These are phyloP conservation scores for Teratosphaeriaceae sp. DNA, from an alignment of 2,329 filamentous ascomycete species.

Conservation along the genomic window DNA sequence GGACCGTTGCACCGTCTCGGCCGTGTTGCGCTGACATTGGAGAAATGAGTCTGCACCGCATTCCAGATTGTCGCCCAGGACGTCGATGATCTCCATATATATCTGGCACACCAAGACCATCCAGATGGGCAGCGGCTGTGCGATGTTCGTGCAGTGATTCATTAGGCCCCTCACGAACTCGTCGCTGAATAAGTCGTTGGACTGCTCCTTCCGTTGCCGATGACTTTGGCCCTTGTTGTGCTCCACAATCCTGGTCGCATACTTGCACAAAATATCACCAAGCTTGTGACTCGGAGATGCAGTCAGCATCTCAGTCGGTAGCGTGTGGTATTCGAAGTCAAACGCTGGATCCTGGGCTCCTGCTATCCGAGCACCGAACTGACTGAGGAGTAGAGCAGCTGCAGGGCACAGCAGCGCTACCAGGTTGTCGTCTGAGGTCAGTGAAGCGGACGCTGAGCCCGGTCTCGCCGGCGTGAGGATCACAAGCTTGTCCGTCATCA, in stretches of 20 bases:
- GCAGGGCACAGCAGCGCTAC: not conserved
- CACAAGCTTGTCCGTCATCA: not conserved
- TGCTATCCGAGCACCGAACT: too few relatives aligned
- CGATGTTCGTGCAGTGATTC: not conserved
- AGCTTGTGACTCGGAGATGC: not conserved
- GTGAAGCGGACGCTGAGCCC: too few relatives aligned
- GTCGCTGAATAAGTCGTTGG: not conserved
- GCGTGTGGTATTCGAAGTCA: too few relatives aligned
- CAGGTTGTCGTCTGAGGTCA: not conserved
- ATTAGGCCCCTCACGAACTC: not conserved
- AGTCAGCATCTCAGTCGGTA: too few relatives aligned
- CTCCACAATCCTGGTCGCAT: not conserved
- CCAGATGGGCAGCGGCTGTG: not conserved
- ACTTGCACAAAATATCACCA: not conserved
- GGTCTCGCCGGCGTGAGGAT: not conserved
- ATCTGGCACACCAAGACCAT: slow-evolving; percentile 1
- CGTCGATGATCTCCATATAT: slow-evolving; percentile 6
- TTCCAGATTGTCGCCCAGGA: not conserved
- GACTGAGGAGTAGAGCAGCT: not conserved
- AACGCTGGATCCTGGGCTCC: too few relatives aligned
- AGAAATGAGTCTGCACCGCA: not conserved
- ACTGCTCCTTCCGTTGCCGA: not conserved
- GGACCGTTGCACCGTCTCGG: not conserved
- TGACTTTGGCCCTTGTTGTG: not conserved
- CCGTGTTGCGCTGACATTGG: not conserved